A percentile compares a stretch with the other conserved stretches of the same genome.
These are phyloP conservation scores for Wickerhamiella pararugosa DNA, from an alignment of 1,139 yeast genomes.

Conservation along the genomic window DNA sequence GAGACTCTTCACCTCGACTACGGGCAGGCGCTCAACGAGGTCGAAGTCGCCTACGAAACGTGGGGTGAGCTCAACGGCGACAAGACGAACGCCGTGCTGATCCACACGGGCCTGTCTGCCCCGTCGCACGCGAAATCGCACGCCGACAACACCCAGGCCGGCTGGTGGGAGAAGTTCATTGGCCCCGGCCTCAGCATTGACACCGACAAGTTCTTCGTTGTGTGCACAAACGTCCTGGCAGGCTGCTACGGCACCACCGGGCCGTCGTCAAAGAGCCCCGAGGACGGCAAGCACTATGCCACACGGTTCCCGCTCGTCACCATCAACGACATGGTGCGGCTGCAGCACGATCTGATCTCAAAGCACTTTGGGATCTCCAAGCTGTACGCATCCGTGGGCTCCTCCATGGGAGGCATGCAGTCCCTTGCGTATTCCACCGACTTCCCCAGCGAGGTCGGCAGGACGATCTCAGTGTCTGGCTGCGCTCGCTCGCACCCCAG, in stretches of 20 bases:
- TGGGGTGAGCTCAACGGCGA: constrained; percentile 64
- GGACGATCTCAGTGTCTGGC: constrained; percentile 67
- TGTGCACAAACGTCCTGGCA: constrained; percentile 84
- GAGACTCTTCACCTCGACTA: constrained; percentile 59
- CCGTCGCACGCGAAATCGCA: constrained; percentile 92
- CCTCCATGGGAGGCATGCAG: constrained; percentile 98
- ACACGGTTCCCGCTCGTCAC: constrained; percentile 80
- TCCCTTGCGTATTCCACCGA: constrained; percentile 76
- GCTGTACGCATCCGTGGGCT: constrained; percentile 71
- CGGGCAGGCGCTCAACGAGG: constrained; percentile 65
- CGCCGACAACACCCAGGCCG: constrained; percentile 48
- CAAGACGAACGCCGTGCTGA: constrained; percentile 54
- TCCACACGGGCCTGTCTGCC: constrained; percentile 87
- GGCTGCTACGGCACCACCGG: constrained; percentile 96
- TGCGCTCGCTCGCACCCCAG: constrained; percentile 92
- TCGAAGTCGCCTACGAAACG: constrained; percentile 74
- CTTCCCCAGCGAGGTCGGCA: constrained; percentile 60
- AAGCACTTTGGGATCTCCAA: constrained; percentile 47
- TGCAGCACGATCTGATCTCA: constrained; percentile 55
- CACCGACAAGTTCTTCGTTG: constrained; percentile 63
- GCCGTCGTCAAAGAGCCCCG: constrained; percentile 70
- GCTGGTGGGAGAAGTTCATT: constrained; percentile 95
- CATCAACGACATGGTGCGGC: constrained; percentile 80
- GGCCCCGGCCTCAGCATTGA: constrained; percentile 74
- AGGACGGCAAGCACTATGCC: constrained; percentile 55